Evolutionary conservation across 257 asterid species (phyloP), one percentile per base, ranked within the genome.

Genomic region (Scutellaria galericulata): DNA sequence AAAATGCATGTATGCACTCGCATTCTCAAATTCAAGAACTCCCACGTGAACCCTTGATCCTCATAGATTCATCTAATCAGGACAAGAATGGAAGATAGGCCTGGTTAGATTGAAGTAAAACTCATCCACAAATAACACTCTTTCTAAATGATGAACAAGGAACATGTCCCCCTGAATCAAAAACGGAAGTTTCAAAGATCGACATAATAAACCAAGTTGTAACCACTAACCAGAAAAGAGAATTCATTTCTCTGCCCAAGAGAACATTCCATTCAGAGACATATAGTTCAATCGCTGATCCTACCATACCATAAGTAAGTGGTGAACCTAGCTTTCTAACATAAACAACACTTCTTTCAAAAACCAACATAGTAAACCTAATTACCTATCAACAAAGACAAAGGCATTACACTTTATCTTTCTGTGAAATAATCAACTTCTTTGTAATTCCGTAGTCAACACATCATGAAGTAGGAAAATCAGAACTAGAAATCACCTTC

Each of bases 41-140:
- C 45, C 50, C 44, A 40, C 37, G 6, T 52, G 64, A 41, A 56
- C n/a, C 57, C 9, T 44, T 18, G 31, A 31, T 15, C 56, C 72
- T 66, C 31, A 13, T 57, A 10, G 44, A 63, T 56, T 41, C 70
- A 31, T 46, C 59, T 22, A 61, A 51, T 40, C 53, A 44, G 44
- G 35, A 45, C 57, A 70, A 44, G 46, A 18, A 24, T n/a, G 5
- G 35, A 35, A 54, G 40, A 22, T 20, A 22, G 20, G n/a, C 59
- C 8, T 50, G 3, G 35, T 18, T 1, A 12, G 60, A 31, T n/a
- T 18, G 31, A 41, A 56, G 11, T 14, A 9, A 55, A 41, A 35
- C 31, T 66, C 31, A 47, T 65, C 40, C 5, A 65, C 66, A 60
- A 7, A 58, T 15, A 58, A 58, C 2, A 57, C 47, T 70, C 40